Base-by-base conservation (phyloP, 345 rosid species). In the Citrus maxima region DNA sequence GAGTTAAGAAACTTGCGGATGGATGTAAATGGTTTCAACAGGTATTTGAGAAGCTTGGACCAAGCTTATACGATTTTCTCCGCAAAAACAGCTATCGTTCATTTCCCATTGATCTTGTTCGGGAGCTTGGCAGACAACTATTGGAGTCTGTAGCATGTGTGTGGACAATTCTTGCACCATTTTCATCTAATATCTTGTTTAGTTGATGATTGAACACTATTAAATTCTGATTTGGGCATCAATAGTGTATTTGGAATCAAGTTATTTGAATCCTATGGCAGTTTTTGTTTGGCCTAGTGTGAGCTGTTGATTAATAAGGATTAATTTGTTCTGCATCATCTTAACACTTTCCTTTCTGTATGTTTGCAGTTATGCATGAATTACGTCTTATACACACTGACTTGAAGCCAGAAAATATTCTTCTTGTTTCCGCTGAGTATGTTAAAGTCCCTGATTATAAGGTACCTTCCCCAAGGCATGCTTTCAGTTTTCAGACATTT, bases 41-140 rank as follows among this genome's bases (percentile, higher is more conserved):
- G 98, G 99, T 96, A 67, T 94, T 94, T 96, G 99, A 96, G 98
- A 96, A 94, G 94, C 99, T 94, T 94, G 99, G 99, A 79, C 97
- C 99, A 85, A 94, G 99, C 93, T 91, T 94, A 93, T 96, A 94
- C 86, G 98, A 95, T 88, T 93, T 95, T 92, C 98, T 95, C 82
- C 97, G 93, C 90, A 90, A 93, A 93, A 95, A 95, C 95, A 91
- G 88, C 92, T 95, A 93, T 85, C 94, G 97, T 88, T 91, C 95
- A 85, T 92, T 92, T 93, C 98, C 98, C 84, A 91, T 95, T 95
- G 98, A 93, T 69, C 98, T 89, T 90, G 98, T 96, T 85, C 97
- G 98, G 80, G 98, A 96, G 97, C 91, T 96, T 92, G 98, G 97
- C 87, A 87, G 97, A 91, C 99, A 96, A 93, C 95, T 94, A 81